Percentiles rank a stretch among this genome's conserved stretches.
These are phyloP conservation scores for Lactarius quietus DNA, from an alignment of 768 basidiomycete species.

Conservation along the genomic window DNA sequence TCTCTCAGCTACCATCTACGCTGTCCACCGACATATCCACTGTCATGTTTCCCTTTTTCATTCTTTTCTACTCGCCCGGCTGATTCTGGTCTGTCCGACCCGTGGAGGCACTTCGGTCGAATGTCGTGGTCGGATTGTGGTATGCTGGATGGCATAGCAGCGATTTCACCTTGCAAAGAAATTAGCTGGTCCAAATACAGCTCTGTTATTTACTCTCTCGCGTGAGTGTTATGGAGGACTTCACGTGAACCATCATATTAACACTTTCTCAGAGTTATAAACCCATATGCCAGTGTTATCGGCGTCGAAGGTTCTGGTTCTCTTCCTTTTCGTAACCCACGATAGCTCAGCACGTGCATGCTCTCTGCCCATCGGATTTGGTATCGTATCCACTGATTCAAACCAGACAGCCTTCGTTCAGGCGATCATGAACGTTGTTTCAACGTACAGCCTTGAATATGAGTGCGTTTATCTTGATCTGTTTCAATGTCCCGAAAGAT, in stretches of 20 bases:
- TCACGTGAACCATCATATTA: background rate
- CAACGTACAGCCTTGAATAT: constrained; percentile 53
- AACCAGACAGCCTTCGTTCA: constrained; percentile 63
- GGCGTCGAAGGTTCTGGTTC: constrained; percentile 41
- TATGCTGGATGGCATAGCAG: no score
- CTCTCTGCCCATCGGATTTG: constrained; percentile 67
- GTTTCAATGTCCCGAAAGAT: background rate
- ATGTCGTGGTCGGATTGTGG: constrained; percentile 51
- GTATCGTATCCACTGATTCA: constrained; percentile 48
- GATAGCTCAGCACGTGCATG: constrained; percentile 46
- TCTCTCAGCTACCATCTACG: no score
- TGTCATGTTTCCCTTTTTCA: constrained; percentile 9
- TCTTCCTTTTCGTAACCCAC: background rate
- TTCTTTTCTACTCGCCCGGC: constrained; percentile 3
- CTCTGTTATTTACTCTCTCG: constrained; percentile 65
- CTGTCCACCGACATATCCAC: background rate
- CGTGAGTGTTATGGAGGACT: constrained; percentile 35
- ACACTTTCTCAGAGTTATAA: constrained; percentile 32
- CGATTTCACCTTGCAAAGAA: constrained; percentile 50
- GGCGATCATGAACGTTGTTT: constrained; percentile 48
- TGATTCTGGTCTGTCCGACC: constrained; percentile 8
- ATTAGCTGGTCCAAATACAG: constrained; percentile 69
- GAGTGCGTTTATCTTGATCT: constrained; percentile 26
- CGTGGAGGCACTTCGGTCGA: background rate
- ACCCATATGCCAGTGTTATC: constrained; percentile 33